phyloP scores from a whole-genome alignment of 441 rosid species.

The Pelargonium fulgidum region DNA sequence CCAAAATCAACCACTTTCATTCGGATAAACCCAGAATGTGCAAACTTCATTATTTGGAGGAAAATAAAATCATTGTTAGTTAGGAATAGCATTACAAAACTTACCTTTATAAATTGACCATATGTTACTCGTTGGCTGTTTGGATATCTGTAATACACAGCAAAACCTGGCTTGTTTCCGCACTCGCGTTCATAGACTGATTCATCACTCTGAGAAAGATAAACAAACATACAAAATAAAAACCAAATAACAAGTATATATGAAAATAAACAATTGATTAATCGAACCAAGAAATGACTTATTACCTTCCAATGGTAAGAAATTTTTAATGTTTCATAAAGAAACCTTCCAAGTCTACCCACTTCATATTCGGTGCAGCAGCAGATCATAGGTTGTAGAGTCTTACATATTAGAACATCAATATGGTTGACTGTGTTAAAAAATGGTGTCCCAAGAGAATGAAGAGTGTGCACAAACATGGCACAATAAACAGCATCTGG shows the following conservation, averaged over 20 bases:
- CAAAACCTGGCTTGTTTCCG: conserved; percentile 99
- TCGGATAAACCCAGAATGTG: not conserved
- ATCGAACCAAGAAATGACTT: not conserved
- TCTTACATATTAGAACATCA: conserved; percentile 95
- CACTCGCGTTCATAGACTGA: conserved; percentile 92
- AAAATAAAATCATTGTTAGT: not conserved
- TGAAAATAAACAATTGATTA: not conserved
- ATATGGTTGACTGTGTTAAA: conserved; percentile 99
- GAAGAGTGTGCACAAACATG: conserved; percentile 96
- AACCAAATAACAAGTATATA: conserved; percentile 4
- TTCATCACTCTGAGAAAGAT: conserved; percentile 72
- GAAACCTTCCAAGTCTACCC: conserved; percentile 93
- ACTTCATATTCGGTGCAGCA: conserved; percentile 99
- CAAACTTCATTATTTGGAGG: not conserved
- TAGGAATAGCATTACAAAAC: conserved; percentile 16
- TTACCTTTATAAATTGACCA: conserved; percentile 98
- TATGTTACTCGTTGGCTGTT: conserved; percentile 97
- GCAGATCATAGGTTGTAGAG: conserved; percentile 99
- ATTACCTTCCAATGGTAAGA: conserved; percentile 98
- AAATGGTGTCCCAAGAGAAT: conserved; percentile 96
- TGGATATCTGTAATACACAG: conserved; percentile 95
- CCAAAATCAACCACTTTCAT: not conserved
- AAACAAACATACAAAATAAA: conserved; percentile 8
- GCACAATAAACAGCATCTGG: conserved; percentile 99
- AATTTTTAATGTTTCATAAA: conserved; percentile 90